Percentiles rank a stretch among this genome's conserved stretches.
Evolutionary conservation across 2,329 filamentous ascomycete species (phyloP).

Genomic region (Microdochium bolleyi): DNA sequence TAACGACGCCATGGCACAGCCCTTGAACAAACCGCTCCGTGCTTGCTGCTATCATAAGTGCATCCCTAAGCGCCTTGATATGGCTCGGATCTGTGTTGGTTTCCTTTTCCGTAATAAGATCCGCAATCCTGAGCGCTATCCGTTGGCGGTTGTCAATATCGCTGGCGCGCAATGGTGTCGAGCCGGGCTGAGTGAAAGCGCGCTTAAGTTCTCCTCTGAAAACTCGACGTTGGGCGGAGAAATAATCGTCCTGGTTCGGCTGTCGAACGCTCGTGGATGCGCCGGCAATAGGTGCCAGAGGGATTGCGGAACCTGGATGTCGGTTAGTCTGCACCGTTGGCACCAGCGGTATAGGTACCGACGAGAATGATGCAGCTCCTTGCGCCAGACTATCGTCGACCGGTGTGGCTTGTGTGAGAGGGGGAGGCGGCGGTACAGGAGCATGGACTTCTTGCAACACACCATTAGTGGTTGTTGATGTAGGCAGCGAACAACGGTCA

Average conservation of each 20-base stretch:
- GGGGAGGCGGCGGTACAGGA: too few relatives aligned
- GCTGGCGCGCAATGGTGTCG: not conserved
- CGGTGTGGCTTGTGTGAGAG: too few relatives aligned
- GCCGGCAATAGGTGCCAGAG: not conserved
- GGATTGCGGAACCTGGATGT: not conserved
- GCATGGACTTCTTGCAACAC: too few relatives aligned
- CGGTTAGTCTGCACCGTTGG: not conserved
- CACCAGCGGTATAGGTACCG: not conserved
- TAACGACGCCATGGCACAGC: not conserved
- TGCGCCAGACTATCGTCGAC: too few relatives aligned
- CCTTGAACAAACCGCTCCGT: not conserved
- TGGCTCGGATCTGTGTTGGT: not conserved
- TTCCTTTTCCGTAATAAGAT: not conserved
- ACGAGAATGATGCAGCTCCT: not conserved
- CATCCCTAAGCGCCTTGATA: not conserved
- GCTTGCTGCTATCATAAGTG: not conserved
- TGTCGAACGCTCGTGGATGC: not conserved
- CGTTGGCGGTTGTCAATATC: not conserved
- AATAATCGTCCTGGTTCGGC: not conserved
- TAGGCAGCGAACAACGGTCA: too few relatives aligned
- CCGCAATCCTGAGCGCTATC: not conserved
- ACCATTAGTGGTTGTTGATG: too few relatives aligned
- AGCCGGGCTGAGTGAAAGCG: not conserved
- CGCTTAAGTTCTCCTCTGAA: not conserved
- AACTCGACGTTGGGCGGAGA: not conserved